Evolutionary conservation across 129 eudicot species (phyloP), one percentile per base, ranked within the genome.

Genomic region (Oenanthe sinensis): DNA sequence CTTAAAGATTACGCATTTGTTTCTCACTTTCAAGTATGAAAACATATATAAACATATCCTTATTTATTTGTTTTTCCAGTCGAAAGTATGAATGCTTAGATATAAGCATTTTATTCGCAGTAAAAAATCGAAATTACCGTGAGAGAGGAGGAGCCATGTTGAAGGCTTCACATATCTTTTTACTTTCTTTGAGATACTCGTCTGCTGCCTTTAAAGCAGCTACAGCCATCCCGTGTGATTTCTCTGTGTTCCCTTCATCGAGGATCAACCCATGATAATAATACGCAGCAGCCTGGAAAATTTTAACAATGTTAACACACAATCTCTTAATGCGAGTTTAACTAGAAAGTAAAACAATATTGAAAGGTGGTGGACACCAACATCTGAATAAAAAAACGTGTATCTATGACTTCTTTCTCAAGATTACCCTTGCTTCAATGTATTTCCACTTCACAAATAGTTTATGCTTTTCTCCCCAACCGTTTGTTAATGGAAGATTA

Each of bases 181-280:
- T 91, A 83, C 98, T 88, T 87, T 95, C 97, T 82, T 95, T 95
- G 16, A 95, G 90, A 85, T 88, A 95, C 84, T 95, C 98, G 71
- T 95, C 98, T 67, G 98, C 97, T 79, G 97, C 98, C 87, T 95
- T 96, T 79, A 95, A 83, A 77, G 97, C 97, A 80, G 98, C 90
- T 68, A 91, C 97, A 77, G 98, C 98, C 96, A 91, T 91, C 55
- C 97, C 97, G 78, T 95, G 98, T 77, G 96, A 91, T 82, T 91
- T 95, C 83, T 95, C 97, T 6, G 98, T 95, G 87, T 91, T 91
- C 45, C 98, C 98, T 85, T 95, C 98, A 45, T 95, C 98, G 45
- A 95, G 93, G 80, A 95, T 95, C 74, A 95, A 83, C 6, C 98
- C 98, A 85, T 95, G 98, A 84, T 91, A 95, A 83, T 95, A 95